Evolutionary conservation across 305 asterid genomes (phyloP), one percentile per base, ranked within the genome.

Genomic region (Fraxinus velutina): DNA sequence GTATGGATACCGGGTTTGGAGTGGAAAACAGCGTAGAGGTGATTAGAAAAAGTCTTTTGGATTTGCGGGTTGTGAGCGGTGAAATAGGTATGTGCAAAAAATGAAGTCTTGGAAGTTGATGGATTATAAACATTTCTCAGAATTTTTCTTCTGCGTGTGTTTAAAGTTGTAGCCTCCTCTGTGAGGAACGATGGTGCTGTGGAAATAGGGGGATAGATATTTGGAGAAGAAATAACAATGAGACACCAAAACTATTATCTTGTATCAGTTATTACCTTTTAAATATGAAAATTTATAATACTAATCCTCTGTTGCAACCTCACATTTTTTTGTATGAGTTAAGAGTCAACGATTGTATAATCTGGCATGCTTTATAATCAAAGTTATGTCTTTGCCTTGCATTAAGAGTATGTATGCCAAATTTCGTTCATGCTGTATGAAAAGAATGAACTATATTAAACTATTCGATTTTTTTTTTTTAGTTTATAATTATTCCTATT

Each of bases 1-100:
- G 3, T 64, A 37, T 68, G 33, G 84, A 76, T 64, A 60, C 44
- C 24, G 85, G 42, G 47, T 77, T 60, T 79, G 87, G 8, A 34
- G 90, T 85, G 85, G 96, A 85, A 82, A 90, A 29, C 82, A 92
- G 89, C 12, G 95, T 37, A 76, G 92, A 92, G 68, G 91, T 83
- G 75, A 87, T 84, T 27, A 79, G 77, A 80, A 77, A 83, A 24
- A 87, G 79, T 2, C 78, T 84, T 19, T 47, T 86, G 82, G 92
- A 81, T 47, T 85, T 86, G 29, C 87, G 70, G 44, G 37, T 55
- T 75, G 68, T 27, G 37, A 85, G 68, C 0, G 86, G 78, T 77
- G 85, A 77, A 19, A 83, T 34, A 62, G 83, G 76, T 73, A 87
- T 80, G 2, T 84, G 89, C 73, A 64, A 10, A 75, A 86, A 83